phyloP scores from a whole-genome alignment of 805 yeast genomes.

The Ogataea corticis region DNA sequence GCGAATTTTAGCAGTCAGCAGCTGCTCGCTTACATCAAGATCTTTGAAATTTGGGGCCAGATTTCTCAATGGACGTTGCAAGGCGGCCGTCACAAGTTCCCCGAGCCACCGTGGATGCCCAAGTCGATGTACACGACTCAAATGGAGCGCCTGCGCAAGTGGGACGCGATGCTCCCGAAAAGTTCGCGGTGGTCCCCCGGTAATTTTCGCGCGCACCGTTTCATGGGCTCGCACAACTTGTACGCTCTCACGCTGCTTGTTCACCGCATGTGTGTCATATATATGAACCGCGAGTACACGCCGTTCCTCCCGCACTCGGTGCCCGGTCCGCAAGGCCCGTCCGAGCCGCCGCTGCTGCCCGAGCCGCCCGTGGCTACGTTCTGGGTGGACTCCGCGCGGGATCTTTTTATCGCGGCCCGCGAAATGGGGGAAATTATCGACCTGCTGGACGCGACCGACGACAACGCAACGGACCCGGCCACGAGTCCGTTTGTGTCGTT shows the following conservation, averaged over 20 bases:
- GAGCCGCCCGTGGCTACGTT: conserved; percentile 5
- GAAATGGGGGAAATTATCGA: conserved; percentile 7
- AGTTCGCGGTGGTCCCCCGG: conserved; percentile 3
- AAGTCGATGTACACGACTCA: not conserved
- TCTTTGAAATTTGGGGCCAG: conserved; percentile 14
- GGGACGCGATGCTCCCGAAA: conserved; percentile 3
- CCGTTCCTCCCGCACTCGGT: conserved; percentile 14
- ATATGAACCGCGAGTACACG: conserved; percentile 11
- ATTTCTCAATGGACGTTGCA: conserved; percentile 6
- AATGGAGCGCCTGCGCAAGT: not conserved
- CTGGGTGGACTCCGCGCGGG: conserved; percentile 1
- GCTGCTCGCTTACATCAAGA: conserved; percentile 2
- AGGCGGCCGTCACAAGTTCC: conserved; percentile 8
- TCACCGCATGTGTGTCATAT: conserved; percentile 6
- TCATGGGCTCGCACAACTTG: conserved; percentile 2
- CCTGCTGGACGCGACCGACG: conserved; percentile 2
- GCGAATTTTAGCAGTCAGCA: conserved; percentile 1
- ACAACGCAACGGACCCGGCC: conserved; percentile 1
- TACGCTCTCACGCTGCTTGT: conserved; percentile 3
- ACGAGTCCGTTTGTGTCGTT: conserved; percentile 9
- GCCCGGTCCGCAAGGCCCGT: conserved; percentile 11
- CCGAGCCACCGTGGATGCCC: conserved; percentile 7
- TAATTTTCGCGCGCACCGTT: conserved; percentile 4
- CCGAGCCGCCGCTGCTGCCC: conserved; percentile 11
- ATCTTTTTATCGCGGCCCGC: conserved; percentile 6